phyloP scores from a whole-genome alignment of 345 rosid genomes.

The Gossypium arboreum region DNA sequence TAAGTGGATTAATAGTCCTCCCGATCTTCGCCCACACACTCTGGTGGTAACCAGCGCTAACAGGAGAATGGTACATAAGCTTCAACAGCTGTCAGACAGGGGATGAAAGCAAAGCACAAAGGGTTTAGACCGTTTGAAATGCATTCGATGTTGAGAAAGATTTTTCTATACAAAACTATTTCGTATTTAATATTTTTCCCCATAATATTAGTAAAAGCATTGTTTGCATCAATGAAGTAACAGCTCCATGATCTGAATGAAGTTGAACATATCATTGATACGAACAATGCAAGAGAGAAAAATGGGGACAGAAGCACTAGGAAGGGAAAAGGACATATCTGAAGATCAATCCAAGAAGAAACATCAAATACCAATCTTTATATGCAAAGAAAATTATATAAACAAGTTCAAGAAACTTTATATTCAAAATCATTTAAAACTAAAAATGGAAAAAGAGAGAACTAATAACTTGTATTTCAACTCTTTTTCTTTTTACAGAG shows the following conservation, averaged over 20 bases:
- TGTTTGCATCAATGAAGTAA: too few species aligned
- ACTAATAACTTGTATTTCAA: not conserved
- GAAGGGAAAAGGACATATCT: not conserved
- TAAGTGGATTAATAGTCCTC: constrained; percentile 51
- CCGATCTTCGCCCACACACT: constrained; percentile 84
- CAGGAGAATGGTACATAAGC: constrained; percentile 96
- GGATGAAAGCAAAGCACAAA: not conserved
- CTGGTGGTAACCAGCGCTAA: constrained; percentile 79
- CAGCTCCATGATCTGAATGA: too few species aligned
- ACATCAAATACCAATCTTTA: not conserved
- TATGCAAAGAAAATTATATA: not conserved
- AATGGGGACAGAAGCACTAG: too few species aligned
- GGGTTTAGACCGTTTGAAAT: not conserved
- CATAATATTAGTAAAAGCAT: too few species aligned
- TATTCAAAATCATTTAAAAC: too few species aligned
- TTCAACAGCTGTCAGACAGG: constrained; percentile 62
- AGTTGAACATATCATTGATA: too few species aligned
- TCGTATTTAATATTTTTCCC: too few species aligned
- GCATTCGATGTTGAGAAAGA: not conserved
- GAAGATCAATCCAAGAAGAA: not conserved
- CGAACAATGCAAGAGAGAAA: too few species aligned
- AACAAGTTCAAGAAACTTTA: too few species aligned
- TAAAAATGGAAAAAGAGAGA: not conserved
- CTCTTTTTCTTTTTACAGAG: too few species aligned
- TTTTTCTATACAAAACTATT: too few species aligned